Evolutionary conservation across 2,329 filamentous ascomycete species (phyloP), one percentile per base, ranked within the genome.

Genomic region (Paraconiothyrium brasiliense): DNA sequence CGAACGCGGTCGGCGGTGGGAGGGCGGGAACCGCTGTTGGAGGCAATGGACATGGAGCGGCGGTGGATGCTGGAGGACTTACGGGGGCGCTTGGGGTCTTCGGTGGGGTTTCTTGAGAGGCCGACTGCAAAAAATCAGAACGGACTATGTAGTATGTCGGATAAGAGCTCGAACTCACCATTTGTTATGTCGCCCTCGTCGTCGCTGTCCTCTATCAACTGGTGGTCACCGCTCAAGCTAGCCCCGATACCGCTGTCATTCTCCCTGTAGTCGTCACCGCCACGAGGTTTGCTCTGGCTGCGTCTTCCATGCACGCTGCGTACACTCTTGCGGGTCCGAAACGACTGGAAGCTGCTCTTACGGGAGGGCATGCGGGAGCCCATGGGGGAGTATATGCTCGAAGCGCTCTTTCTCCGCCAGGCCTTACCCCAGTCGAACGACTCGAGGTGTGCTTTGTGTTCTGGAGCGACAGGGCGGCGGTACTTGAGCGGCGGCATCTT

Each of bases 401-500:
- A 74, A 55, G 79, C 77, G 66, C 80, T 82, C 66, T 76, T 79
- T 57, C 80, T 73, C 30, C 81, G 77, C 82, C 82, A 84, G 24
- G 82, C 81, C 20, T 79, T 80, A 24, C 75, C 74, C 68, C 82
- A 84, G 60, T 65, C 78, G 73, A 84, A 85, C 14, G 80, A 69
- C 66, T 84, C 83, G 41, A 85, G 77, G 50, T 79, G 77, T 66
- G 81, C 82, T 70, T 83, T 84, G 79, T 85, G 83, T 67, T 83
- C 80, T 46, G 83, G 83, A 60, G 79, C 79, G 46, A 83, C 82
- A 10, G 81, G 79, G 30, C 80, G 76, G 46, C 83, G 79, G 70
- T 85, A 85, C 65, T 85, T 85, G 20, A 81, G 73, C 24, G 80
- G 78, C 4, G 83, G 83, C 81, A 85, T 84, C 60, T 81, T 78